Conservation (phyloP, 140 eudicot species). For the Cichorium intybus region DNA sequence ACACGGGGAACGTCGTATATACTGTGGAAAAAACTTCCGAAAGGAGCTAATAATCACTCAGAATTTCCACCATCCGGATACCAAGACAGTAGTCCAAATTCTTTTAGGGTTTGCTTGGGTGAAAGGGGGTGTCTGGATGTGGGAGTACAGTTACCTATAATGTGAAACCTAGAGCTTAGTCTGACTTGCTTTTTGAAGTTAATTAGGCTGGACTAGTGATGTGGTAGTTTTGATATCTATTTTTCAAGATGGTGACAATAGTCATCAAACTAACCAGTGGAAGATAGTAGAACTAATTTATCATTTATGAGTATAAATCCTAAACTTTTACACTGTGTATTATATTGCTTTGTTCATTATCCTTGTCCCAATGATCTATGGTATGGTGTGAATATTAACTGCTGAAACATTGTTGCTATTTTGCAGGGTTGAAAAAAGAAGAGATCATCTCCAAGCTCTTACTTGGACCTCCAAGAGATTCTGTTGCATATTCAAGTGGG, state of each 20-base stretch:
- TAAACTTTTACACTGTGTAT: constrained; percentile 1
- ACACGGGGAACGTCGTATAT: neutral
- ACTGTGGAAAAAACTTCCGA: neutral
- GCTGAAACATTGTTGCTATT: constrained; percentile 1
- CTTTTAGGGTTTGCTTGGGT: neutral
- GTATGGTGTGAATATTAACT: neutral
- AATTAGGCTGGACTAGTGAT: neutral
- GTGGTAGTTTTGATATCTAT: neutral
- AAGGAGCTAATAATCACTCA: constrained; percentile 5
- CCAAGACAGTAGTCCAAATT: neutral
- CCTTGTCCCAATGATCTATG: constrained; percentile 1
- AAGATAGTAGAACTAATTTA: neutral
- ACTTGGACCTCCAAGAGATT: constrained; percentile 42
- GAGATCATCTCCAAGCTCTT: constrained; percentile 65
- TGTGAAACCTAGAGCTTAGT: no score
- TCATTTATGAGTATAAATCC: neutral
- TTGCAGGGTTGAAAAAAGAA: constrained; percentile 73
- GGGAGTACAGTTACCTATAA: neutral
- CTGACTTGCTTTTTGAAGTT: neutral
- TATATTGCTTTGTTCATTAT: neutral
- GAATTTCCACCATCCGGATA: neutral
- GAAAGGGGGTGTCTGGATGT: neutral
- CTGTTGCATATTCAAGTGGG: constrained; percentile 37
- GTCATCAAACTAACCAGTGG: constrained; percentile 1
- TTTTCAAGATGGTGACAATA: neutral